A percentile compares a stretch with the other conserved stretches of the same genome.
Evolutionary conservation across 257 asterid species (phyloP).

Genomic region (Petrea volubilis): DNA sequence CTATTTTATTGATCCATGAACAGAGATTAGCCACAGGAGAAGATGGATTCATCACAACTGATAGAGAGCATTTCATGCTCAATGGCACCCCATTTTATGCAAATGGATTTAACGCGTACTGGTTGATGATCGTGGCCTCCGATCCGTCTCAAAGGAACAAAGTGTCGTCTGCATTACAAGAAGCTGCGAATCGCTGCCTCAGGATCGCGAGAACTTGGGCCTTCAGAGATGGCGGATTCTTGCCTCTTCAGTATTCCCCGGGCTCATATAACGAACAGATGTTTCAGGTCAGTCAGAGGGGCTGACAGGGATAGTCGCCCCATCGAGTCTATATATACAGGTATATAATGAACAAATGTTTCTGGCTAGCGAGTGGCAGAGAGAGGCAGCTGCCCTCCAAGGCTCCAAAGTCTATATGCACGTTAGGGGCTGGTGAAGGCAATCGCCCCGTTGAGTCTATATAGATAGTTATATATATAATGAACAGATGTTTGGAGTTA

Average conservation of each 20-base stretch:
- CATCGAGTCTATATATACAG: too few relatives aligned
- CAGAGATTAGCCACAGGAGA: constrained; percentile 20
- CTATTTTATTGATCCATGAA: constrained; percentile 28
- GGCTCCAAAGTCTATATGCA: too few relatives aligned
- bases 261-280: constrained; percentile 54
- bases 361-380: too few relatives aligned
- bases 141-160: constrained; percentile 45
- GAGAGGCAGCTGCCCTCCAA: too few relatives aligned
- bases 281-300: constrained; percentile 50
- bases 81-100: constrained; percentile 47
- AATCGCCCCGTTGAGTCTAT: too few relatives aligned
- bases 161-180: constrained; percentile 39
- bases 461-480: too few relatives aligned
- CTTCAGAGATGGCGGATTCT: constrained; percentile 60
- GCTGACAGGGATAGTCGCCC: too few relatives aligned
- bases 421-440: too few relatives aligned
- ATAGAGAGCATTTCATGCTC: constrained; percentile 44
- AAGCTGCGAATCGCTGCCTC: constrained; percentile 50
- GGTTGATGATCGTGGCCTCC: constrained; percentile 55
- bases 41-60: constrained; percentile 44
- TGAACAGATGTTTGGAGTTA: too few relatives aligned
- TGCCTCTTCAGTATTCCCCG: constrained; percentile 60
- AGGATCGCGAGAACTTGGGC: constrained; percentile 66
- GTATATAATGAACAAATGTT: too few relatives aligned
- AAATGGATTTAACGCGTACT: constrained; percentile 67